Percentiles rank a stretch among this genome's conserved stretches.
phyloP scores from a whole-genome alignment of 192 early-diverging fungal species.

The Jimgerdemannia flammicorona region DNA sequence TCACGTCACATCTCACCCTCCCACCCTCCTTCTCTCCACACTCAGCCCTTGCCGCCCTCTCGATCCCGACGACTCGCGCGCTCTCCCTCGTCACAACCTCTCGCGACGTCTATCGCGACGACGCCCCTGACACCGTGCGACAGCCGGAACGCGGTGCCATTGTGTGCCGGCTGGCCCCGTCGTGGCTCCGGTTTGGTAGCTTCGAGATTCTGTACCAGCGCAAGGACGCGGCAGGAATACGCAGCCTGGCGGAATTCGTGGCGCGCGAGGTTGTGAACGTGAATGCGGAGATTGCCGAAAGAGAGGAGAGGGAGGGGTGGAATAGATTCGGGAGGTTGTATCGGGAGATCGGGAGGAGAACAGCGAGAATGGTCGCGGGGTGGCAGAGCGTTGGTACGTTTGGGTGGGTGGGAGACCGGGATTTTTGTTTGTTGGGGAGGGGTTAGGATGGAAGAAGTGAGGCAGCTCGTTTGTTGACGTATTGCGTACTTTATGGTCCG shows the following conservation, averaged over 20 bases:
- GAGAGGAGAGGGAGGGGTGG: constrained; percentile 8
- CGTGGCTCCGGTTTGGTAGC: constrained; percentile 85
- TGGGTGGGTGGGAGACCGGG: not conserved
- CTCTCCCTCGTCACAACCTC: constrained; percentile 63
- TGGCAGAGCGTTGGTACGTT: constrained; percentile 70
- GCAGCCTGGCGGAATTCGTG: constrained; percentile 70
- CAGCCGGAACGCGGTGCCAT: constrained; percentile 69
- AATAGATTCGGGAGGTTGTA: constrained; percentile 62
- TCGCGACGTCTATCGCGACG: constrained; percentile 60
- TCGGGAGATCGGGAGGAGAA: constrained; percentile 49
- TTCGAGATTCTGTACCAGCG: constrained; percentile 81
- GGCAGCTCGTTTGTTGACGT: not conserved
- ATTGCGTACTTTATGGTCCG: not conserved
- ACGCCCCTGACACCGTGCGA: constrained; percentile 24
- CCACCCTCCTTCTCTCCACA: not conserved
- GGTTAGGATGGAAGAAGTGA: not conserved
- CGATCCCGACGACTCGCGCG: constrained; percentile 75
- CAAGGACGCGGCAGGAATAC: constrained; percentile 49
- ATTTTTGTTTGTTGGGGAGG: not conserved
- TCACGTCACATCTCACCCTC: not conserved
- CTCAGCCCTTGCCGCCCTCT: constrained; percentile 58
- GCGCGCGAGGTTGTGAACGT: constrained; percentile 52
- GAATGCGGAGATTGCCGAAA: constrained; percentile 19
- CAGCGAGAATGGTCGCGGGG: constrained; percentile 68
- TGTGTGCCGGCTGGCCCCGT: constrained; percentile 67